Evolutionary conservation across 306 rosid genomes (phyloP).

Genomic region (Prosopis cineraria): DNA sequence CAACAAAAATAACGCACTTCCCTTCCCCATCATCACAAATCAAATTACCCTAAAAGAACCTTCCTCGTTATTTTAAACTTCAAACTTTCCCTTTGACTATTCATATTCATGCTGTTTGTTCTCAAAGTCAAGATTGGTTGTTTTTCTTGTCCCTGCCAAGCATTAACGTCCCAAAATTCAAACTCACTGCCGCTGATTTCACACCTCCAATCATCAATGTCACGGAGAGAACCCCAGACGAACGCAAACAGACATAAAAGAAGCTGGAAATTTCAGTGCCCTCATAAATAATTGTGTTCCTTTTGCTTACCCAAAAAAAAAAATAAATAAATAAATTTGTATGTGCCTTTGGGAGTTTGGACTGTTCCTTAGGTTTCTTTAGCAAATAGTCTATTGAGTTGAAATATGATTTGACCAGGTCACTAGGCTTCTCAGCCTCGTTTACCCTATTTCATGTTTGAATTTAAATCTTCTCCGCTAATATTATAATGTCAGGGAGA

Average conservation of each 20-base stretch:
- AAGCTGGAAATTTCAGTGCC: background rate
- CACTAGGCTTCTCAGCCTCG: conserved; percentile 39
- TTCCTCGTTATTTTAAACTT: conserved; percentile 4
- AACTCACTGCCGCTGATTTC: too few species aligned
- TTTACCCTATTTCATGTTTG: conserved; percentile 40
- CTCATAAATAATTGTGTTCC: background rate
- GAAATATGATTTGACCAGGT: conserved; percentile 50
- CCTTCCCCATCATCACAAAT: conserved; percentile 15
- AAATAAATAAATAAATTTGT: background rate
- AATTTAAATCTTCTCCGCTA: background rate
- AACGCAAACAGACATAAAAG: too few species aligned
- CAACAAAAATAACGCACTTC: conserved; percentile 18
- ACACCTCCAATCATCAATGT: too few species aligned
- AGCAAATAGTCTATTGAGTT: conserved; percentile 14
- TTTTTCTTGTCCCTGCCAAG: background rate
- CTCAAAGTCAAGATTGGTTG: conserved; percentile 33
- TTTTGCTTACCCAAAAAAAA: background rate
- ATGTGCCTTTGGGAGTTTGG: conserved; percentile 3
- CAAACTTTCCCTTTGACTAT: conserved; percentile 1
- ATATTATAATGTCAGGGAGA: background rate
- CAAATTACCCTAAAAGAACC: background rate
- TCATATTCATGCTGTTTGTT: background rate
- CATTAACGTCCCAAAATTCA: background rate
- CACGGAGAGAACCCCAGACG: too few species aligned
- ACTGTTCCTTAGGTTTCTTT: conserved; percentile 7